A percentile compares a stretch with the other conserved stretches of the same genome.
These are phyloP conservation scores for Xylariaceae sp. DNA, from an alignment of 2,329 filamentous ascomycete genomes.

Conservation along the genomic window DNA sequence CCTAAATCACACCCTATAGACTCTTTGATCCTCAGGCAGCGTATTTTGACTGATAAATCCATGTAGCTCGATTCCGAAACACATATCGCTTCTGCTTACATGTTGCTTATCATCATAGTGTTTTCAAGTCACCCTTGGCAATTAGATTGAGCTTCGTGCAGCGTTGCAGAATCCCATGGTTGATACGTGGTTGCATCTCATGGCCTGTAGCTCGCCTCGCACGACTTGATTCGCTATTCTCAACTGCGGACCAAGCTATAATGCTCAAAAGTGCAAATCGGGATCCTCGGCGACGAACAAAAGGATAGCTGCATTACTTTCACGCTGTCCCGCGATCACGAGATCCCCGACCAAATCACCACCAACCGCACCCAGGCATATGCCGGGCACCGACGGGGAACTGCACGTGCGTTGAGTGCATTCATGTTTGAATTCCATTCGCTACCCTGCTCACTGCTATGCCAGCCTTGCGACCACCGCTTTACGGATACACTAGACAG, in stretches of 20 bases:
- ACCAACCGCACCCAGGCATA: slow-evolving; percentile 11
- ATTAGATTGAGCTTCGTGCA: slow-evolving; percentile 15
- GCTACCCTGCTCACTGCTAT: slow-evolving; percentile 11
- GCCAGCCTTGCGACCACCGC: slow-evolving; percentile 18
- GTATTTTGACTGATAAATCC: neutral
- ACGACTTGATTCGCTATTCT: slow-evolving; percentile 8
- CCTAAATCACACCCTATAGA: no score
- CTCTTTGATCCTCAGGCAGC: no score
- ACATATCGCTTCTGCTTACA: slow-evolving; percentile 3
- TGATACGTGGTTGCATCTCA: slow-evolving; percentile 7
- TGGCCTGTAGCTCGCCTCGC: neutral
- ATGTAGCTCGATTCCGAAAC: slow-evolving; percentile 10
- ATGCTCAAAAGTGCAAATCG: slow-evolving; percentile 3
- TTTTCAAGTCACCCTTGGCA: slow-evolving; percentile 9
- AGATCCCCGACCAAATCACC: slow-evolving; percentile 1
- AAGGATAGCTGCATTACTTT: slow-evolving; percentile 1
- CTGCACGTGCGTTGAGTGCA: slow-evolving; percentile 1
- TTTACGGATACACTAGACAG: slow-evolving; percentile 5
- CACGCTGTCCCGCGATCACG: slow-evolving; percentile 3
- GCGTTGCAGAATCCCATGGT: slow-evolving; percentile 1
- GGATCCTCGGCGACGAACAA: neutral
- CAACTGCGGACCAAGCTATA: neutral
- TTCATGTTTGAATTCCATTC: slow-evolving; percentile 6
- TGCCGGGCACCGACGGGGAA: slow-evolving; percentile 4
- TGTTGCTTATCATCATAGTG: neutral